phyloP scores from a whole-genome alignment of 2,329 filamentous ascomycete genomes.

The Helicocarpus griseus region DNA sequence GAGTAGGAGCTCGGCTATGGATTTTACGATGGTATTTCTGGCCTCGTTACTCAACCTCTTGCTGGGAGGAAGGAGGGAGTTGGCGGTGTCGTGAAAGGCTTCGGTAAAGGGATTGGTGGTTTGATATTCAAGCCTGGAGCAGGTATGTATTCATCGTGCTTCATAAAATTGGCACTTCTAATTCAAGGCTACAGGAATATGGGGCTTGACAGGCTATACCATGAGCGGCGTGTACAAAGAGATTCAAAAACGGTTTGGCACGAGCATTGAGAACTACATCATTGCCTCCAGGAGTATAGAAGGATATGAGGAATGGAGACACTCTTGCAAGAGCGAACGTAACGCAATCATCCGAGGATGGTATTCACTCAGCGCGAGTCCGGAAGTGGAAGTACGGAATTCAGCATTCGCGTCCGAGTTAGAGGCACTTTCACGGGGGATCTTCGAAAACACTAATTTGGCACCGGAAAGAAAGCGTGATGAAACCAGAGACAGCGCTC shows the following conservation, averaged over 20 bases:
- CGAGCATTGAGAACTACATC: constrained; percentile 68
- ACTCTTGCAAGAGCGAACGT: constrained; percentile 49
- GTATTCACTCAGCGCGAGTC: constrained; percentile 50
- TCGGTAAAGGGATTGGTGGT: constrained; percentile 76
- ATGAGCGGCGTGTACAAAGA: constrained; percentile 77
- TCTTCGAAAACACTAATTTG: constrained; percentile 9
- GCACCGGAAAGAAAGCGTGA: constrained; percentile 2
- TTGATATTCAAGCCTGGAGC: constrained; percentile 73
- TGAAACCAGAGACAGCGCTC: neutral
- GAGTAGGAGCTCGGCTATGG: constrained; percentile 60
- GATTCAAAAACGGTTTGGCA: constrained; percentile 59
- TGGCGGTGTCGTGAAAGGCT: constrained; percentile 63
- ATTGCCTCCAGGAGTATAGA: constrained; percentile 66
- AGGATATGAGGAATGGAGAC: constrained; percentile 56
- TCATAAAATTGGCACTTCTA: neutral
- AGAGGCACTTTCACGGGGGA: constrained; percentile 20
- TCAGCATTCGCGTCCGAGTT: constrained; percentile 32
- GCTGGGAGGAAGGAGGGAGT: constrained; percentile 57
- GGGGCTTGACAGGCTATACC: constrained; percentile 67
- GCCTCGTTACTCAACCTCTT: constrained; percentile 67
- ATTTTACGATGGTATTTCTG: constrained; percentile 71
- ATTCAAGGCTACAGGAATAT: constrained; percentile 39
- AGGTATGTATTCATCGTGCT: constrained; percentile 39
- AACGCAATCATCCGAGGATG: constrained; percentile 56
- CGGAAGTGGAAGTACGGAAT: constrained; percentile 49